These are phyloP conservation scores for Pouteria glomerata DNA, from an alignment of 148 eudicot genomes.

Conservation along the genomic window DNA sequence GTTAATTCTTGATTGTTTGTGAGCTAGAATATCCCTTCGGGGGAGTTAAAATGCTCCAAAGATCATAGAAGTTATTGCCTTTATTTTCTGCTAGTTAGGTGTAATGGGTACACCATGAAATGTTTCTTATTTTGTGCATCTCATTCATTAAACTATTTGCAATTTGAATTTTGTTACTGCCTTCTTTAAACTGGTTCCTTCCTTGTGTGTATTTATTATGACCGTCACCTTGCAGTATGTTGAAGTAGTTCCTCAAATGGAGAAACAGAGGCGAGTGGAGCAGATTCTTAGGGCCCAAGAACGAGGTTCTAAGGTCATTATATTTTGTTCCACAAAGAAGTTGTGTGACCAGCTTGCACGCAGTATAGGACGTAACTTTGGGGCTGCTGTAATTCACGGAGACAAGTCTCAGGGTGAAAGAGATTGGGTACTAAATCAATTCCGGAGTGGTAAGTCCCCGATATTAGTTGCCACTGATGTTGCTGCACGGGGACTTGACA, in stretches of 20 bases:
- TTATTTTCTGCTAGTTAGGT: background rate
- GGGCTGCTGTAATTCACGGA: slow-evolving; percentile 96
- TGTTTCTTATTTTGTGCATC: background rate
- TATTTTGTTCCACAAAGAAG: slow-evolving; percentile 88
- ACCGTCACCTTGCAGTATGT: slow-evolving; percentile 66
- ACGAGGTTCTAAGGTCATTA: slow-evolving; percentile 78
- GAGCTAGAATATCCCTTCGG: background rate
- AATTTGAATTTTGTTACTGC: too few relatives aligned
- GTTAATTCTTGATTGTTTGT: background rate
- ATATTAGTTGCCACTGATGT: slow-evolving; percentile 96
- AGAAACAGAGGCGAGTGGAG: slow-evolving; percentile 90
- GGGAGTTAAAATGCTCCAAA: background rate
- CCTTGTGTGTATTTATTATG: background rate
- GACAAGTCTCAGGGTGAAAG: slow-evolving; percentile 95
- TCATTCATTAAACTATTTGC: too few relatives aligned
- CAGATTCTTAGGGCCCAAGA: slow-evolving; percentile 89
- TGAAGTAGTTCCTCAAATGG: slow-evolving; percentile 83
- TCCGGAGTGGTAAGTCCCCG: slow-evolving; percentile 75
- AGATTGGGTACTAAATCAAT: slow-evolving; percentile 84
- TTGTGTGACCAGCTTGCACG: slow-evolving; percentile 87
- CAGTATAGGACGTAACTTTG: slow-evolving; percentile 69
- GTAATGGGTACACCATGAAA: background rate
- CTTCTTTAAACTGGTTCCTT: background rate
- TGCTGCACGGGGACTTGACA: slow-evolving; percentile 97
- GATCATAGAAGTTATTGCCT: background rate